Base-by-base conservation (phyloP, 192 early-diverging fungal species). In the Allomyces javanicus region DNA sequence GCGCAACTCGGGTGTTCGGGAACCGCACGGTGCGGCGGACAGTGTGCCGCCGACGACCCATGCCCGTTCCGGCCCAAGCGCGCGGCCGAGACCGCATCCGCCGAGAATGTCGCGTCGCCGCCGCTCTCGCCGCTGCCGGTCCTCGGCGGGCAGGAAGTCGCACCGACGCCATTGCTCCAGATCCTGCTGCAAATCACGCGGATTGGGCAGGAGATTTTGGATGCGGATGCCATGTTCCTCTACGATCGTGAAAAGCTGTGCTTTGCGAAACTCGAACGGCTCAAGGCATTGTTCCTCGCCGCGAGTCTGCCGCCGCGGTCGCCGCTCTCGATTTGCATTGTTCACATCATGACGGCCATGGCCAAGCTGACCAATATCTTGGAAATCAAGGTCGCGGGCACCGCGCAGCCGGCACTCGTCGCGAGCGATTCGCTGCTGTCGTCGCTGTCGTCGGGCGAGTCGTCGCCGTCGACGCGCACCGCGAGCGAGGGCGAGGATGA, bases 1-100 rank as follows among this genome's bases (percentile, higher is more conserved):
- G 50, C 27, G 4, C 65, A 72, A 33, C 58, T 65, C 23, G 67
- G 67, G 17, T 75, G 68, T 25, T 68, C 44, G 23, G 67, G 33
- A 9, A 40, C 33, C 33, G 33, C 33, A 7, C 33, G 33, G 33
- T 40, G 33, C 33, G 33, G 33, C 33, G 33, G 33, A 40, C 33
- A 40, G 33, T 40, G 33, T 40, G 9, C 33, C 33, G 5, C 33
- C 33, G 33, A 40, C 33, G 33, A 40, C 33, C 33, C 33, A 7
- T 40, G 33, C 33, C 33, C 33, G 33, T 40, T 40, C 33, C 33
- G 33, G 33, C 33, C 33, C 33, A 40, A 65, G 26, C 66, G 70
- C 65, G 65, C 76, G 58, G 63, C 63, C 61, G 61, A 67, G 21
- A 44, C 70, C 62, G 67, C 45, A 14, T 12, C 67, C 17, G 64